Conservation (phyloP, 768 basidiomycete species). For the Boletus rubroflammeus region DNA sequence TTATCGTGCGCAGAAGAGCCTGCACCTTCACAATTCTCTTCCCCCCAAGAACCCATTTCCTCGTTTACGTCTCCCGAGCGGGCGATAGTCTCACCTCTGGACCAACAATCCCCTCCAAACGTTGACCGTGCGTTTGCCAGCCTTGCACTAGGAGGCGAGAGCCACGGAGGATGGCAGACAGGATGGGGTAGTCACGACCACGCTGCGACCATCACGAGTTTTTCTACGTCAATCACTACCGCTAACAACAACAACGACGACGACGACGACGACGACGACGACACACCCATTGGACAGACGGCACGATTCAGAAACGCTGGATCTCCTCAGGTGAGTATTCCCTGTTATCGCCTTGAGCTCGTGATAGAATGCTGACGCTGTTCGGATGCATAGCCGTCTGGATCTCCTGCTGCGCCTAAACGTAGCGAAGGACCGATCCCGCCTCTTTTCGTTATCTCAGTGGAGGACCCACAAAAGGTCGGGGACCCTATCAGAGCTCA, state of each 20-base stretch:
- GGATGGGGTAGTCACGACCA: slow-evolving; percentile 39
- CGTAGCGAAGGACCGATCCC: slow-evolving; percentile 46
- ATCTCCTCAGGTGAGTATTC: slow-evolving; percentile 21
- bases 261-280: slow-evolving; percentile 65
- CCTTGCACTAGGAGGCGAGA: slow-evolving; percentile 47
- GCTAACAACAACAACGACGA: too few relatives aligned
- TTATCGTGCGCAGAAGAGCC: slow-evolving; percentile 14
- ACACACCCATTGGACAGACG: slow-evolving; percentile 59
- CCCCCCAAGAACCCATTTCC: slow-evolving; percentile 10
- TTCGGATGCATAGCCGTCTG: slow-evolving; percentile 10
- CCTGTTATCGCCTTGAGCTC: not conserved
- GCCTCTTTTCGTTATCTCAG: slow-evolving; percentile 79
- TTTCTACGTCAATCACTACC: slow-evolving; percentile 22
- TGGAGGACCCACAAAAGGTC: slow-evolving; percentile 96
- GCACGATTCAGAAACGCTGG: slow-evolving; percentile 30
- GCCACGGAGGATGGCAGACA: slow-evolving; percentile 50
- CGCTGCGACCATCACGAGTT: slow-evolving; percentile 10
- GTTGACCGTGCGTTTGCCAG: slow-evolving; percentile 39
- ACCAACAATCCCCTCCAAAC: slow-evolving; percentile 18
- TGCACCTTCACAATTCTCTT: slow-evolving; percentile 3
- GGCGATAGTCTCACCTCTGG: slow-evolving; percentile 31
- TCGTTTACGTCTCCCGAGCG: slow-evolving; percentile 24
- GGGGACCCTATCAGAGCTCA: slow-evolving; percentile 94
- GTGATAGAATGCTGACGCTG: not conserved
- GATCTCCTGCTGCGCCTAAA: slow-evolving; percentile 13